Base-by-base conservation (phyloP, 2,329 filamentous ascomycete species). In the Blastomyces emzantsi region DNA sequence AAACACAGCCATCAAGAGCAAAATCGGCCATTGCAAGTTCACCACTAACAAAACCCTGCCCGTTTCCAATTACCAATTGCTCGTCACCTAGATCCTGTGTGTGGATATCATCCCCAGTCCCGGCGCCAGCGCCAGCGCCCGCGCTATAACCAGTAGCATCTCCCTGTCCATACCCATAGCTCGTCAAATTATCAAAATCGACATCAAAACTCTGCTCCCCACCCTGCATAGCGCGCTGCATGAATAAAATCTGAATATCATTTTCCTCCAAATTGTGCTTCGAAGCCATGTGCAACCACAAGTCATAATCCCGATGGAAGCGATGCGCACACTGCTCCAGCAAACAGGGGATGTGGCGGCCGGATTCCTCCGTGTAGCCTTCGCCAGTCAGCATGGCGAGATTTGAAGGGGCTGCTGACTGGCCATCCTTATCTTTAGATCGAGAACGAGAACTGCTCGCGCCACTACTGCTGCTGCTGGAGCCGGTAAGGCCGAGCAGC, bases 261-360 rank as follows among this genome's bases (percentile, higher is more conserved):
- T 77, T 75, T 61, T 77, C 75, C 2, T 70, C 68, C 59, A 70
- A 73, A 15, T 67, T 67, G 55, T 81, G 58, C 43, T 76, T 77
- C 62, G 77, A 75, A 64, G 75, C 79, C 74, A 85, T 77, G 69
- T 88, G 85, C 7, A 80, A 73, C 67, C 81, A 80, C 3, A 87
- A 76, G 69, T 87, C 83, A 66, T 83, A 82, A 47, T 84, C 80
- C 56, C 82, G 79, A 64, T 79, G 78, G 74, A 87, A 87, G 55
- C 80, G 78, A 67, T 80, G 76, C n/a, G 74, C 72, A 69, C 85
- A 88, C 6, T 71, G 72, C 2, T 74, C 68, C 25, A 81, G 70
- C 6, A 83, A 71, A 70, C 85, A 88, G 1, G 77, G 63, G 36
- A 86, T 82, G 19, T 77, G 77, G 51, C 77, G 79, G 57, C 73